A percentile compares a stretch with the other conserved stretches of the same genome.
Conservation (phyloP, 225 moss, liverwort and hornwort species). For the Neckera pumila region DNA sequence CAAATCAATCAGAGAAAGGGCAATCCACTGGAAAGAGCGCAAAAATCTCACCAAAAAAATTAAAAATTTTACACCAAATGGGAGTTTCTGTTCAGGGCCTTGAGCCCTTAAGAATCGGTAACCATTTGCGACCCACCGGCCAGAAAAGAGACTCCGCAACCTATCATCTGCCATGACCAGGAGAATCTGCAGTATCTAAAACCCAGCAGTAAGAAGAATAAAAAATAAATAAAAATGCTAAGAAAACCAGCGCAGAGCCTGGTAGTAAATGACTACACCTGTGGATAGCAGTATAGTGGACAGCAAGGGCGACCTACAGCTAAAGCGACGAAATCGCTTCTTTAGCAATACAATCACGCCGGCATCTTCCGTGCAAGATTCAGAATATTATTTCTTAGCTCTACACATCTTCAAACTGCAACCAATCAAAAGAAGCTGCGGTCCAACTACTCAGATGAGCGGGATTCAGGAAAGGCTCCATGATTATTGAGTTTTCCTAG, state of each 20-base stretch:
- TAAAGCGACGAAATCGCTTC: neutral
- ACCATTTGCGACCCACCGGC: conserved; percentile 13
- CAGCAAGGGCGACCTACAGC: neutral
- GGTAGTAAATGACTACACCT: neutral
- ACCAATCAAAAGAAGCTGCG: neutral
- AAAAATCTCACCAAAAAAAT: conserved; percentile 10
- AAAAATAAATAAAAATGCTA: neutral
- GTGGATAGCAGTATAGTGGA: neutral
- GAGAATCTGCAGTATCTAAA: conserved; percentile 11
- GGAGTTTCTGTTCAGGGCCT: conserved; percentile 18
- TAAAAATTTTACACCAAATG: conserved; percentile 10
- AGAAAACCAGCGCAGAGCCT: neutral
- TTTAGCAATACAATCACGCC: conserved; percentile 4
- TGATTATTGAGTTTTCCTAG: conserved; percentile 50
- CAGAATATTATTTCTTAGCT: conserved; percentile 13
- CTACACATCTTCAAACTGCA: conserved; percentile 13
- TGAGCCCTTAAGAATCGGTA: conserved; percentile 9
- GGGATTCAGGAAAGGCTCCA: neutral
- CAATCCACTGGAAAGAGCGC: neutral
- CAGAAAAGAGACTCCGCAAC: conserved; percentile 31
- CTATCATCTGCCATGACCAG: neutral
- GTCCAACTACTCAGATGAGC: neutral
- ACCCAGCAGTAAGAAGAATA: neutral
- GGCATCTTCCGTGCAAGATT: conserved; percentile 14
- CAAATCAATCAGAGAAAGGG: neutral